Conservation (phyloP, 768 basidiomycete species). For the Cystofilobasidium macerans region DNA sequence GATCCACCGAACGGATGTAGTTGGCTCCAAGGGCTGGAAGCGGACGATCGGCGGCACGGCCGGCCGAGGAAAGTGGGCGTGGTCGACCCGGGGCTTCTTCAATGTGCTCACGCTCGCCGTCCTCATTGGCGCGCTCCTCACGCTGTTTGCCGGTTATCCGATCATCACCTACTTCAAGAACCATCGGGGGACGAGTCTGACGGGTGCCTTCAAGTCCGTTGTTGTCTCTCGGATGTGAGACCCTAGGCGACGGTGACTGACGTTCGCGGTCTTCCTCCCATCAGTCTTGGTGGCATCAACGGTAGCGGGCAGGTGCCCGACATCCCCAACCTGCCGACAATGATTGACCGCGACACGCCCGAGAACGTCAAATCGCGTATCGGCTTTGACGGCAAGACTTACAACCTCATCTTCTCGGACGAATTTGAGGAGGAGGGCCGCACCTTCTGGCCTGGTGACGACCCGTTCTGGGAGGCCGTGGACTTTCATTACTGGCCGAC, state of each 20-base stretch:
- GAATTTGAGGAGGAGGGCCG: slow-evolving; percentile 25
- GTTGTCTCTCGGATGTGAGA: background rate
- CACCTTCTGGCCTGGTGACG: slow-evolving; percentile 25
- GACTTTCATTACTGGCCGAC: slow-evolving; percentile 26
- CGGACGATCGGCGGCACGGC: background rate
- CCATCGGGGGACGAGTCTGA: background rate
- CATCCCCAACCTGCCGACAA: slow-evolving; percentile 24
- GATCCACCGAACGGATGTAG: slow-evolving; percentile 19
- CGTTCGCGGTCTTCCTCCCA: background rate
- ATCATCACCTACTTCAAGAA: slow-evolving; percentile 19
- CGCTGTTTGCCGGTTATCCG: slow-evolving; percentile 24
- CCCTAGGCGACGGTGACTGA: too few relatives aligned
- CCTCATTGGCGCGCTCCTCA: slow-evolving; percentile 16
- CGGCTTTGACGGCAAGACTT: slow-evolving; percentile 59
- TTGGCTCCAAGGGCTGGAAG: slow-evolving; percentile 11
- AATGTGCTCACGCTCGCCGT: slow-evolving; percentile 10
- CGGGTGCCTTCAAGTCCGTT: slow-evolving; percentile 18
- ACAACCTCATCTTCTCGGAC: slow-evolving; percentile 68
- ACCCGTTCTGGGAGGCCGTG: slow-evolving; percentile 24
- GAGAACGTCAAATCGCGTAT: slow-evolving; percentile 46
- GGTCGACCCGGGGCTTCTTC: slow-evolving; percentile 21
- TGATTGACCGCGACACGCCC: slow-evolving; percentile 74
- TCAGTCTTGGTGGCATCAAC: slow-evolving; percentile 26
- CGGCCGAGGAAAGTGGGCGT: background rate
- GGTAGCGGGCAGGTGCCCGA: slow-evolving; percentile 20